phyloP scores from a whole-genome alignment of 805 yeast species.

The Saturnispora sanitii region DNA sequence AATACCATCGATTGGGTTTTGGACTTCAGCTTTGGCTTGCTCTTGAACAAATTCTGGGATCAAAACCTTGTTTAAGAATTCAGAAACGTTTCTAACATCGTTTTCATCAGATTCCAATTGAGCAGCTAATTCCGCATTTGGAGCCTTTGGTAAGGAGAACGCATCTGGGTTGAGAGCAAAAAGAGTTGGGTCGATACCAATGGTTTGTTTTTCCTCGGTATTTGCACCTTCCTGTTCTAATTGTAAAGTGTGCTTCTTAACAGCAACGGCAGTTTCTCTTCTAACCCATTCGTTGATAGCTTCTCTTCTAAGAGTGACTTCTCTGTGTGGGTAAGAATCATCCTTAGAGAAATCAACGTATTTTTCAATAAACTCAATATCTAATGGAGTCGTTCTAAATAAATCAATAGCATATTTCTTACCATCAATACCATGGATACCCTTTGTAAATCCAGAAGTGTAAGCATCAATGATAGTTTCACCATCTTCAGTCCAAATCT shows the following conservation, averaged over 20 bases:
- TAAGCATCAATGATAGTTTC: slow-evolving; percentile 37
- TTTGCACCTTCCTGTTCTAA: slow-evolving; percentile 24
- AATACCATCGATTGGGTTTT: slow-evolving; percentile 72
- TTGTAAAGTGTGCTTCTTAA: slow-evolving; percentile 41
- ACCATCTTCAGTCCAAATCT: slow-evolving; percentile 40
- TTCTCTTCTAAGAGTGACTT: slow-evolving; percentile 72
- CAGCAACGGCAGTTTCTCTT: slow-evolving; percentile 44
- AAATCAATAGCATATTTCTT: slow-evolving; percentile 79
- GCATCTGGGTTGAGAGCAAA: slow-evolving; percentile 76
- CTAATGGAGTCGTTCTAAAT: slow-evolving; percentile 77
- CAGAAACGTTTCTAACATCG: slow-evolving; percentile 61
- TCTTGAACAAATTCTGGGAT: slow-evolving; percentile 55
- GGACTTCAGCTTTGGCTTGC: slow-evolving; percentile 36
- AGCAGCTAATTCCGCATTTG: slow-evolving; percentile 28
- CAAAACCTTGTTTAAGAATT: slow-evolving; percentile 46
- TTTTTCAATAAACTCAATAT: slow-evolving; percentile 63
- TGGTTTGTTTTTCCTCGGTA: slow-evolving; percentile 32
- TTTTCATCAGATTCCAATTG: slow-evolving; percentile 42
- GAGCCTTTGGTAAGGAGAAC: slow-evolving; percentile 36
- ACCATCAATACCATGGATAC: slow-evolving; percentile 76
- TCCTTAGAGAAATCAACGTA: slow-evolving; percentile 34
- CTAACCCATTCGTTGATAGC: slow-evolving; percentile 90
- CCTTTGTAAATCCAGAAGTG: slow-evolving; percentile 74
- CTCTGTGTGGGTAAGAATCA: slow-evolving; percentile 74
- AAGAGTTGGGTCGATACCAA: slow-evolving; percentile 42